These are phyloP conservation scores for Rhododendron griersonianum DNA, from an alignment of 148 eudicot genomes.

Conservation along the genomic window DNA sequence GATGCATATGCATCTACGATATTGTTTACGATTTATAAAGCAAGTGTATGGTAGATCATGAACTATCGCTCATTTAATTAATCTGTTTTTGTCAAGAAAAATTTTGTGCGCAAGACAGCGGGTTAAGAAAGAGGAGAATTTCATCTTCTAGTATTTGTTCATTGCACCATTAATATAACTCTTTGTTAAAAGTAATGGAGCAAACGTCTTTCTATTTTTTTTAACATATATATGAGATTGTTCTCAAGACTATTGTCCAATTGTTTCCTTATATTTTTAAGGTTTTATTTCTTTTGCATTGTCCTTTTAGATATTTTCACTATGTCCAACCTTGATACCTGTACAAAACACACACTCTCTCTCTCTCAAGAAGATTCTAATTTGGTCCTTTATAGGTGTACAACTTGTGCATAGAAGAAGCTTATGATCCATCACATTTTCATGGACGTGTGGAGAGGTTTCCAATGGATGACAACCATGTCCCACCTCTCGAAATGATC, in stretches of 20 bases:
- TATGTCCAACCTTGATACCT: not conserved
- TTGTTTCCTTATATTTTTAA: not conserved
- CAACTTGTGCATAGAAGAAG: constrained; percentile 58
- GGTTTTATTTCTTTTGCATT: not conserved
- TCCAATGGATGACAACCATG: constrained; percentile 66
- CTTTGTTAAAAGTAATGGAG: not conserved
- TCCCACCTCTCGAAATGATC: constrained; percentile 45
- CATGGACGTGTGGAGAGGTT: constrained; percentile 53
- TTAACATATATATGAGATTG: not conserved
- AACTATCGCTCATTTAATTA: not conserved
- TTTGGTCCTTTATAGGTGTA: constrained; percentile 34
- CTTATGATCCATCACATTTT: constrained; percentile 55
- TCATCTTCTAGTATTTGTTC: not conserved
- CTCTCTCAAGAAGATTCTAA: not conserved
- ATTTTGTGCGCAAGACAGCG: not conserved
- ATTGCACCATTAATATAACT: not conserved
- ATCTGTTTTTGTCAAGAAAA: constrained; percentile 1
- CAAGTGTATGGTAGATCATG: not conserved
- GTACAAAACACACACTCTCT: not conserved
- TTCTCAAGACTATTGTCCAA: not conserved
- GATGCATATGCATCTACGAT: not conserved
- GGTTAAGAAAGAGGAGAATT: not conserved
- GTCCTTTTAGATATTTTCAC: not conserved
- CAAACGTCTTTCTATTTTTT: not conserved
- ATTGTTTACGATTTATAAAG: not conserved